Base-by-base conservation (phyloP, 352 stramenopile species). In the Halophytophthora polymorphica region DNA sequence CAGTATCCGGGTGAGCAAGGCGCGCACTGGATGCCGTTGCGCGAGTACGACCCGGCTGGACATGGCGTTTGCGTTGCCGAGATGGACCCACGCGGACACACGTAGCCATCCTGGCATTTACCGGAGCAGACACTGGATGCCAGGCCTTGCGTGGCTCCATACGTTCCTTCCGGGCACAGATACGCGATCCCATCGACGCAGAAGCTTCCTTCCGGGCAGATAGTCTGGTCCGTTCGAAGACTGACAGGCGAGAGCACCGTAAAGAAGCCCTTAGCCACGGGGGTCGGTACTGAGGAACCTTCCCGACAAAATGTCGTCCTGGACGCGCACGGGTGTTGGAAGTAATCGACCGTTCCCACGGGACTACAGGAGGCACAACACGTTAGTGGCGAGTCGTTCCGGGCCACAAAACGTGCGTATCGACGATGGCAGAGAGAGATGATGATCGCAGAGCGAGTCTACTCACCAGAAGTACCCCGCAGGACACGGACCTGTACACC, bases 391-490 rank as follows among this genome's bases (percentile, higher is more conserved):
- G 4, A 57, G 18, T 45, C 36, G 35, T 50, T 49, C 22, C 6
- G 21, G 17, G 19, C 8, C 8, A 18, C 18, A 21, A 23, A 4
- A 6, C n/a, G 25, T 31, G 25, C n/a, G n/a, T 15, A 39, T 46
- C 22, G 21, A 46, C 6, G 17, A 17, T 31, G 19, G 8, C 19
- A 37, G n/a, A 34, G 22, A 22, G 11, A 7, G 1, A 36, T 22
- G 12, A 25, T 1, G 28, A 40, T 21, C 2, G 3, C 15, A 14
- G 33, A 2, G 34, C 7, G 35, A 37, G 42, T n/a, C 34, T 22
- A 17, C 55, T 18, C 70, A 82, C 75, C 78, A 92, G 42, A 68
- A 88, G 52, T 84, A 89, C 2, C 82, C 82, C 21, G 64, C 46
- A 8, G 82, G 78, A 38, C 82, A 92, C n/a, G 47, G 51, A 5